phyloP scores from a whole-genome alignment of 345 rosid genomes.

The Salix koriyanagi region DNA sequence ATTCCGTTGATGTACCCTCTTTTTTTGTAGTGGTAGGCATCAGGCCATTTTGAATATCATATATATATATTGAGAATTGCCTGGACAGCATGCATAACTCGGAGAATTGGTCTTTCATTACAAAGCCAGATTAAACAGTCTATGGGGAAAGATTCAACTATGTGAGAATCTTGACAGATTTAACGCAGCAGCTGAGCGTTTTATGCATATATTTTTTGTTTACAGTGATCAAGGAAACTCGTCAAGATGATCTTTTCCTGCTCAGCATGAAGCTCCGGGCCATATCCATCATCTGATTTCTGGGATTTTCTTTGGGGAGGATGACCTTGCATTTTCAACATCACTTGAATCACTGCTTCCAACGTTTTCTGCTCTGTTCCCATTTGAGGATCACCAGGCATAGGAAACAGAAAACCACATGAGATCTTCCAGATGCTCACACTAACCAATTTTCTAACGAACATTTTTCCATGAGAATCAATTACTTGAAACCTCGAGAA shows the following conservation, averaged over 20 bases:
- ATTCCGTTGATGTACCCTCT: no score
- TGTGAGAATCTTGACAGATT: neutral
- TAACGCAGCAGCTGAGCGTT: neutral
- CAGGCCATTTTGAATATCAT: neutral
- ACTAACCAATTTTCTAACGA: neutral
- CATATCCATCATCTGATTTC: slow-evolving; percentile 17
- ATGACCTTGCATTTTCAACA: slow-evolving; percentile 22
- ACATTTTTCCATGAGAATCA: no score
- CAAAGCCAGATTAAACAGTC: neutral
- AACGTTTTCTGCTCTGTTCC: slow-evolving; percentile 20
- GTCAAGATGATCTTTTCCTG: slow-evolving; percentile 54
- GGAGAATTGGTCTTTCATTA: neutral
- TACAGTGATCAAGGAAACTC: slow-evolving; percentile 26
- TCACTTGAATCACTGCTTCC: slow-evolving; percentile 19
- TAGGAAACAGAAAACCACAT: neutral
- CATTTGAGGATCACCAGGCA: slow-evolving; percentile 13
- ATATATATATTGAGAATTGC: neutral
- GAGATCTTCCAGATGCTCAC: neutral
- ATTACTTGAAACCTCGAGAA: no score
- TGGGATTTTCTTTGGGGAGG: slow-evolving; percentile 25
- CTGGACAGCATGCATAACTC: neutral
- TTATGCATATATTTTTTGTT: neutral
- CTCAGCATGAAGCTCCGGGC: slow-evolving; percentile 39
- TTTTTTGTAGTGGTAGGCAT: neutral
- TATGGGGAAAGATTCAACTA: neutral